A percentile compares a stretch with the other conserved stretches of the same genome.
Evolutionary conservation across 495 filamentous ascomycete species (phyloP).

Genomic region (Trichoderma asperelloides): DNA sequence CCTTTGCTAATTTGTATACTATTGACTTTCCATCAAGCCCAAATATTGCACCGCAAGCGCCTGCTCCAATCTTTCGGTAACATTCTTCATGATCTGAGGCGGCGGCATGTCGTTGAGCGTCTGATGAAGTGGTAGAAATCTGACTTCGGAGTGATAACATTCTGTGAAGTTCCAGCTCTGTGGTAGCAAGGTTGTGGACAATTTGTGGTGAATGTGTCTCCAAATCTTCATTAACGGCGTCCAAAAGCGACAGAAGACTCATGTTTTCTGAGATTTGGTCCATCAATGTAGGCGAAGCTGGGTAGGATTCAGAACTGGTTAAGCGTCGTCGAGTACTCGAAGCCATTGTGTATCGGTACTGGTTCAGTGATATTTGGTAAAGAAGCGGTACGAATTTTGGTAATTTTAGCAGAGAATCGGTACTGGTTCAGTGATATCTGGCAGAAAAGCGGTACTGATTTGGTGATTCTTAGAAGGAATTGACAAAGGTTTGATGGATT

Average conservation of each 20-base stretch:
- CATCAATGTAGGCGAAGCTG: neutral
- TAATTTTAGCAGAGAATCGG: too few relatives aligned
- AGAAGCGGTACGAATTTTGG: too few relatives aligned
- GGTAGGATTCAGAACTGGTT: neutral
- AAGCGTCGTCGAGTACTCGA: too few relatives aligned
- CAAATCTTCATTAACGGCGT: neutral
- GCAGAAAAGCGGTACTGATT: too few relatives aligned
- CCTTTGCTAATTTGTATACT: neutral
- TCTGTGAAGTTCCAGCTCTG: neutral
- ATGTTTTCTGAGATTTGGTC: neutral
- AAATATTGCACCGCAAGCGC: constrained; percentile 17
- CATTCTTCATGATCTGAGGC: neutral
- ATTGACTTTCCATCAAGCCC: neutral
- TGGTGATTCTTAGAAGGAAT: too few relatives aligned
- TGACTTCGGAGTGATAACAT: neutral
- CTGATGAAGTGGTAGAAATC: neutral
- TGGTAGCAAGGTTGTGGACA: neutral
- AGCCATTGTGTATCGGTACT: too few relatives aligned
- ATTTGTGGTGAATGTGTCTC: neutral
- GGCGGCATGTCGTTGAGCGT: neutral
- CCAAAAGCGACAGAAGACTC: neutral
- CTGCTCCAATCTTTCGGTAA: constrained; percentile 15
- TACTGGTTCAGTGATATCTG: too few relatives aligned
- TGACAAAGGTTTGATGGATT: too few relatives aligned
- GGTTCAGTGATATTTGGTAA: too few relatives aligned